Conservation (phyloP, 768 basidiomycete genomes). For the Leccinum arenicola region DNA sequence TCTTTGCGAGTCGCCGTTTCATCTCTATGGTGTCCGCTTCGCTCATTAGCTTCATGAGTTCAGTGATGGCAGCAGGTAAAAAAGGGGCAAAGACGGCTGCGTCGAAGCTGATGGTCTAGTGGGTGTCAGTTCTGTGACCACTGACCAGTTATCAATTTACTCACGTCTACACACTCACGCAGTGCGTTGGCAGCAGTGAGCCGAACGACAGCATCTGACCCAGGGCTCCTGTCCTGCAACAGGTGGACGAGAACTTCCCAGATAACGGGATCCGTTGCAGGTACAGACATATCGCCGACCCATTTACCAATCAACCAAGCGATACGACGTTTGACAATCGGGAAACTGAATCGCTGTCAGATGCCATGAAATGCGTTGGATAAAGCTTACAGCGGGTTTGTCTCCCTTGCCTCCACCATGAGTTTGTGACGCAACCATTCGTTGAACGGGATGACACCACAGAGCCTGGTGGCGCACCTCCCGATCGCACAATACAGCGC, state of each 20-base stretch:
- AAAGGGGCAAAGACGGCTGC: constrained; percentile 64
- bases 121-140: constrained; percentile 7
- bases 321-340: constrained; percentile 91
- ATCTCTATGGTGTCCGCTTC: constrained; percentile 77
- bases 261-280: constrained; percentile 57
- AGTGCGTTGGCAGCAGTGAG: constrained; percentile 80
- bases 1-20: constrained; percentile 68
- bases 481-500: constrained; percentile 88
- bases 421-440: constrained; percentile 67
- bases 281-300: constrained; percentile 65
- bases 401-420: constrained; percentile 53
- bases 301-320: constrained; percentile 94
- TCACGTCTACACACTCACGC: constrained; percentile 81
- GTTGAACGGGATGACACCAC: constrained; percentile 62
- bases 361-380: constrained; percentile 3
- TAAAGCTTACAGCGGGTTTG: constrained; percentile 52
- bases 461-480: constrained; percentile 67
- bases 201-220: constrained; percentile 82
- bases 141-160: constrained; percentile 28
- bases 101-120: constrained; percentile 64
- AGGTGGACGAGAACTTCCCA: constrained; percentile 85
- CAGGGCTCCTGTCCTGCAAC: constrained; percentile 61
- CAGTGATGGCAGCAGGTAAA: constrained; percentile 56
- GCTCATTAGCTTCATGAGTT: constrained; percentile 65
- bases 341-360: constrained; percentile 52